These are phyloP conservation scores for Puya raimondii DNA, from an alignment of 176 grass and related monocot genomes.

Conservation along the genomic window DNA sequence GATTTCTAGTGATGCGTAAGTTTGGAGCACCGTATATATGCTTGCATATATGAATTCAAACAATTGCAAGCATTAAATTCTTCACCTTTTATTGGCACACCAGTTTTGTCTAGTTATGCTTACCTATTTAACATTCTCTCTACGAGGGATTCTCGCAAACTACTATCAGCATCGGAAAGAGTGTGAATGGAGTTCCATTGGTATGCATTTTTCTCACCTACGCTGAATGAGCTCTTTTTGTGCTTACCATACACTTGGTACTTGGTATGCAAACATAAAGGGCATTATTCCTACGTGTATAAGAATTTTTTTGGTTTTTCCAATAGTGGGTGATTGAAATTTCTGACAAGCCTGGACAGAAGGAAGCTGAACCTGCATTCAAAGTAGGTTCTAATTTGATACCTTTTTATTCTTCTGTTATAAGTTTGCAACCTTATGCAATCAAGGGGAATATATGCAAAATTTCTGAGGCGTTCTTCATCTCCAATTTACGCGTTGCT, in stretches of 20 bases:
- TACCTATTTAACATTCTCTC: constrained; percentile 67
- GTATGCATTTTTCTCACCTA: constrained; percentile 33
- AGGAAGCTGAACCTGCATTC: constrained; percentile 84
- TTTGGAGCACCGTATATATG: too few relatives aligned
- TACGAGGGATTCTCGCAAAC: constrained; percentile 81
- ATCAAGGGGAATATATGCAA: not conserved
- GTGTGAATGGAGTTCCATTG: constrained; percentile 71
- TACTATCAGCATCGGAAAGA: constrained; percentile 93
- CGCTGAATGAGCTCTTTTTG: not conserved
- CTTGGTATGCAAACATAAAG: not conserved
- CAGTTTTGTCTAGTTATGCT: constrained; percentile 32
- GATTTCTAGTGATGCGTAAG: constrained; percentile 3
- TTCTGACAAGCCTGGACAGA: constrained; percentile 77
- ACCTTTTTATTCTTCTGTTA: not conserved
- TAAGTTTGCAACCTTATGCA: not conserved
- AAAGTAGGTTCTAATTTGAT: constrained; percentile 30
- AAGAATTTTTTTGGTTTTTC: constrained; percentile 18
- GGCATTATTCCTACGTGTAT: constrained; percentile 3
- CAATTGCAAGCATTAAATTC: not conserved
- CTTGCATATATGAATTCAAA: not conserved
- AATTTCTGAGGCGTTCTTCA: not conserved
- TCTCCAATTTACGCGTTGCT: not conserved
- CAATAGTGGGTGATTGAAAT: constrained; percentile 92
- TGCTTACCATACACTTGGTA: constrained; percentile 7
- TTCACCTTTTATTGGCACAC: constrained; percentile 2